Percentiles rank a stretch among this genome's conserved stretches.
These are phyloP conservation scores for Clonostachys rhizophaga DNA, from an alignment of 2,329 filamentous ascomycete genomes.

Conservation along the genomic window DNA sequence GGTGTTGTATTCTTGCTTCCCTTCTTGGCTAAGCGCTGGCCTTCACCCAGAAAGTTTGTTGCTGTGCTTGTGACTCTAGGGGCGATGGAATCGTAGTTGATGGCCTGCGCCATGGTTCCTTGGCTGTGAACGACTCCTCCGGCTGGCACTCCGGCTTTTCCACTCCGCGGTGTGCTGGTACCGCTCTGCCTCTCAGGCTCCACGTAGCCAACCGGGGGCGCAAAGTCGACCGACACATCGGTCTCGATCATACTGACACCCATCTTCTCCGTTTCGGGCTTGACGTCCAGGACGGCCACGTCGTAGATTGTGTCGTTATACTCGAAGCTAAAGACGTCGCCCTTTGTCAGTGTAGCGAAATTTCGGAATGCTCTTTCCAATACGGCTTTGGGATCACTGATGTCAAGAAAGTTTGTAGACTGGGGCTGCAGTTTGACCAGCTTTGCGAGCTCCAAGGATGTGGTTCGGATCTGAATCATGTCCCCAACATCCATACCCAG, in stretches of 20 bases:
- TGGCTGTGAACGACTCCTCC: conserved; percentile 77
- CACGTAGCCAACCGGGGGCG: conserved; percentile 87
- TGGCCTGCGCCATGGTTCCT: conserved; percentile 95
- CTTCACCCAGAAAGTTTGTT: conserved; percentile 75
- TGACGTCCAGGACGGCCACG: conserved; percentile 89
- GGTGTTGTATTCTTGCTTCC: conserved; percentile 60
- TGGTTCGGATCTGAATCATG: conserved; percentile 91
- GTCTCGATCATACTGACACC: conserved; percentile 94
- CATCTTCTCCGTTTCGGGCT: conserved; percentile 77
- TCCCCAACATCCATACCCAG: conserved; percentile 87
- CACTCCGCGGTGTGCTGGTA: conserved; percentile 79
- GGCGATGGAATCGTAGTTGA: conserved; percentile 90
- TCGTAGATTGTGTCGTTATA: conserved; percentile 96
- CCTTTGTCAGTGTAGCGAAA: conserved; percentile 89
- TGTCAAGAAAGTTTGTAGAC: conserved; percentile 88
- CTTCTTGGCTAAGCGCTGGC: conserved; percentile 86
- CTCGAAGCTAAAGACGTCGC: conserved; percentile 91
- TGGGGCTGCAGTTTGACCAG: conserved; percentile 97
- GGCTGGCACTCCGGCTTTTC: conserved; percentile 59
- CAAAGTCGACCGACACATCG: conserved; percentile 94
- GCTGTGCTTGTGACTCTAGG: conserved; percentile 67
- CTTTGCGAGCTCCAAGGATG: conserved; percentile 81
- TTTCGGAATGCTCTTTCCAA: conserved; percentile 95
- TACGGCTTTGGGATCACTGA: conserved; percentile 94
- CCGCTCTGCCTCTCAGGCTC: conserved; percentile 76